Base-by-base conservation (phyloP, 2,329 filamentous ascomycete genomes). In the Aspergillus costaricaensis region DNA sequence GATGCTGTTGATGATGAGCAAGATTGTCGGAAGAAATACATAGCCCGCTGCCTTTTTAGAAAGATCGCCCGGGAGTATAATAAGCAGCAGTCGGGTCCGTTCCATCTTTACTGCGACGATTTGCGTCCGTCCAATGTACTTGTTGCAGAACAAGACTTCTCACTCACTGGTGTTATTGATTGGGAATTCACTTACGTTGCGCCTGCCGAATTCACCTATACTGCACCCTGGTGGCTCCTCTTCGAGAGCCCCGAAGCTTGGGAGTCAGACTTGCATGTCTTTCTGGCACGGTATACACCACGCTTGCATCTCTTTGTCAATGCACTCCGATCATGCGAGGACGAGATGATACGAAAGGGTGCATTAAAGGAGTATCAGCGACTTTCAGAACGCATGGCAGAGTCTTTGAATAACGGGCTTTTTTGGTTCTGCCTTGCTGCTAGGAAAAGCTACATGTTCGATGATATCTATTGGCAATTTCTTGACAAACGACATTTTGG, bases 361-460 rank as follows among this genome's bases (percentile, higher is more conserved):
- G 6, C 5, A 5, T 4, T 57, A 12, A 15, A 17, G 1, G 15
- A 25, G 12, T 50, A 43, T 14, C 44, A 50, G 21, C 32, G 55
- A 21, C 55, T 51, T n/a, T 57, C 47, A 3, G 30, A 7, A 17
- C 17, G n/a, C 7, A 57, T 57, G 55, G 36, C 47, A 2, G 17
- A 57, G 17, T 51, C 55, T 5, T 17, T 57, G 39, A n/a, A 56
- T 17, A 56, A 25, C 32, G 54, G 54, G 25, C 41, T 49, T 2
- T 56, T 56, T 25, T 57, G 47, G 44, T 50, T 57, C 21, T 57
- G 44, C 12, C 55, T 51, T n/a, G 55, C 55, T 10, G 55, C 47
- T 5, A 14, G 44, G 30, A 57, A 43, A 8, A 25, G 23, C 12
- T 49, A 4, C 27, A 17, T 57, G 30, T 39, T 57, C 19, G 55